phyloP scores from a whole-genome alignment of 805 yeast genomes.

The Aciculoconidium aculeatum region DNA sequence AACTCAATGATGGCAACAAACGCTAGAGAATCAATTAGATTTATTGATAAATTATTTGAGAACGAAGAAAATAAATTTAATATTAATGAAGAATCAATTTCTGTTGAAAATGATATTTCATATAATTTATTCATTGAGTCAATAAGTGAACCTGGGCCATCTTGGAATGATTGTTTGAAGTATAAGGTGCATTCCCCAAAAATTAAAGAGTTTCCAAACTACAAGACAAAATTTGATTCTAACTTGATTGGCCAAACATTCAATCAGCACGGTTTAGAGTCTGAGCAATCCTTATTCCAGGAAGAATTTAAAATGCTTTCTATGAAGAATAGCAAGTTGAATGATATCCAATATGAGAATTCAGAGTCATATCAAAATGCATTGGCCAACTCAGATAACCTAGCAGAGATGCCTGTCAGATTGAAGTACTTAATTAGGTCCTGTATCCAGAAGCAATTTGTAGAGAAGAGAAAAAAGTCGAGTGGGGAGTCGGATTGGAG shows the following conservation, averaged over 20 bases:
- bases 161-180: constrained; percentile 44
- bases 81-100: constrained; percentile 6
- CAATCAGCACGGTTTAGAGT: too few relatives aligned
- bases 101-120: constrained; percentile 7
- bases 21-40: constrained; percentile 59
- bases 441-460: constrained; percentile 47
- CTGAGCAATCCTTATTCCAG: constrained; percentile 1
- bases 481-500: constrained; percentile 41
- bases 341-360: constrained; percentile 26
- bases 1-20: constrained; percentile 52
- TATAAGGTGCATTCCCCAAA: constrained; percentile 42
- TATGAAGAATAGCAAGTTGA: constrained; percentile 8
- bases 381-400: constrained; percentile 19
- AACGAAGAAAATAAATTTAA: constrained; percentile 6
- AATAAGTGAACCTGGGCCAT: constrained; percentile 41
- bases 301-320: constrained; percentile 4
- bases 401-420: constrained; percentile 46
- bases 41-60: constrained; percentile 46
- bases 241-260: constrained; percentile 13
- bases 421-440: constrained; percentile 52
- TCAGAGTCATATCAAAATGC: constrained; percentile 20
- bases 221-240: constrained; percentile 30
- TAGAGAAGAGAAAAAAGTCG: constrained; percentile 29
- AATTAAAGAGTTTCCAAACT: constrained; percentile 46
- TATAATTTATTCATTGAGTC: constrained; percentile 31